These are phyloP conservation scores for Trichoderma orchidacearum DNA, from an alignment of 495 filamentous ascomycete species.

Conservation along the genomic window DNA sequence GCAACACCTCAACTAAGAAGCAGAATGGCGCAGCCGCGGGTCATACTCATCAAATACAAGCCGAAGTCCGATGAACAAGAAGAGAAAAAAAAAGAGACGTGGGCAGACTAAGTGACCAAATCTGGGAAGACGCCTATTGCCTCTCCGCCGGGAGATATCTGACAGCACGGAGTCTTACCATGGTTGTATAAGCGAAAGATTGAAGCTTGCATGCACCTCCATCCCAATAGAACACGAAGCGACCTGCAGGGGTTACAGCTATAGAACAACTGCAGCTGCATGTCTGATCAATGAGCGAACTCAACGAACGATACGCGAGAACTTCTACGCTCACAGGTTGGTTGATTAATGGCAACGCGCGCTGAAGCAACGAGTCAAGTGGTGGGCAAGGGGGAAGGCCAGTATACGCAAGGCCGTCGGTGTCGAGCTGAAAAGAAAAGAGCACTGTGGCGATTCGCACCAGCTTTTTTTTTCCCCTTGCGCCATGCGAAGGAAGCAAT, in stretches of 20 bases:
- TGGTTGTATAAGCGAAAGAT: not conserved
- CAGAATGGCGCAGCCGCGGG: slow-evolving; percentile 6
- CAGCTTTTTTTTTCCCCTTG: too few species aligned
- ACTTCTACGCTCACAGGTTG: not conserved
- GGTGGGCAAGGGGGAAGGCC: not conserved
- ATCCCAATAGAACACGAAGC: not conserved
- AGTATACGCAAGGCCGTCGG: too few species aligned
- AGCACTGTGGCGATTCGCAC: too few species aligned
- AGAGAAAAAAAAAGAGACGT: not conserved
- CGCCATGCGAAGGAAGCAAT: too few species aligned
- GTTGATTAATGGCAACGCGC: not conserved
- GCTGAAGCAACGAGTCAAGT: not conserved
- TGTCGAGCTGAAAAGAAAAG: too few species aligned
- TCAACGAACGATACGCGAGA: not conserved
- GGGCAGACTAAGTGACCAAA: too few species aligned
- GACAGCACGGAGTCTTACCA: not conserved
- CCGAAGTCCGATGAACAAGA: not conserved
- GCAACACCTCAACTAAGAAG: not conserved
- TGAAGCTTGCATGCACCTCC: not conserved
- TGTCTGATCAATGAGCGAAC: not conserved
- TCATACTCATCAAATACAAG: not conserved
- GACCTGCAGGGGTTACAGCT: not conserved
- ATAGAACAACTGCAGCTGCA: not conserved
- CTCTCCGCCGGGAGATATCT: too few species aligned
- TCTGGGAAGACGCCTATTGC: too few species aligned